Evolutionary conservation across 352 stramenopile genomes (phyloP), one percentile per base, ranked within the genome.

Genomic region (Phytophthora fragariae): DNA sequence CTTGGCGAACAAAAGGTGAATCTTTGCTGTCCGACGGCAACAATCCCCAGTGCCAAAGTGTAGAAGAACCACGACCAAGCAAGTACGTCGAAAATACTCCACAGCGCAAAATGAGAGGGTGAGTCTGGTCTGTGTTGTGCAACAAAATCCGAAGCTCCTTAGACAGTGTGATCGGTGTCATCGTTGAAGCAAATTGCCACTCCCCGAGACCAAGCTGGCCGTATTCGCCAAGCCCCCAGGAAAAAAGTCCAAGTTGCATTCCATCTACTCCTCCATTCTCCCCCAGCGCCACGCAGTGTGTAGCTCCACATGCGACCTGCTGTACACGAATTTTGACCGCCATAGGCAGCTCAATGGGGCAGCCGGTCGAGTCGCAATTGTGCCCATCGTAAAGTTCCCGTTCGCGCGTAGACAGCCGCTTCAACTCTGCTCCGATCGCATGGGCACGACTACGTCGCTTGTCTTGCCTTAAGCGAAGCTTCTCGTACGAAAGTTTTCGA

Each of bases 201-300:
- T 73, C 60, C 19, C 75, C 79, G 6, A 89, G 72, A 6, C 81
- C 81, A 17, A 89, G 75, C n/a, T 89, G 81, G 0, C 79, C 81
- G 35, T 86, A 83, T n/a, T 79, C 37, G 9, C 77, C 81, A 6
- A 75, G 14, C 0, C 81, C 81, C 81, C 79, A 86, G 3, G 74
- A 37, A 58, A 72, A 80, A 35, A 88, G 19, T 46, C 52, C 24
- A 50, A 49, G 4, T 6, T 11, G 24, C 4, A 53, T 54, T 41
- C 35, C 46, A 8, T 62, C 57, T 31, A 2, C 15, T 15, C 15
- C 17, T 15, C 7, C 57, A 39, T 68, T 37, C 12, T 68, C 53
- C 49, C 65, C 41, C 17, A 88, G 67, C 8, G 50, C 79, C 11
- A 82, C 27, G 21, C 79, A 84, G 59, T 88, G 81, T 15, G 79